Base-by-base conservation (phyloP, 2,329 filamentous ascomycete species). In the Paecilomyces formosus region DNA sequence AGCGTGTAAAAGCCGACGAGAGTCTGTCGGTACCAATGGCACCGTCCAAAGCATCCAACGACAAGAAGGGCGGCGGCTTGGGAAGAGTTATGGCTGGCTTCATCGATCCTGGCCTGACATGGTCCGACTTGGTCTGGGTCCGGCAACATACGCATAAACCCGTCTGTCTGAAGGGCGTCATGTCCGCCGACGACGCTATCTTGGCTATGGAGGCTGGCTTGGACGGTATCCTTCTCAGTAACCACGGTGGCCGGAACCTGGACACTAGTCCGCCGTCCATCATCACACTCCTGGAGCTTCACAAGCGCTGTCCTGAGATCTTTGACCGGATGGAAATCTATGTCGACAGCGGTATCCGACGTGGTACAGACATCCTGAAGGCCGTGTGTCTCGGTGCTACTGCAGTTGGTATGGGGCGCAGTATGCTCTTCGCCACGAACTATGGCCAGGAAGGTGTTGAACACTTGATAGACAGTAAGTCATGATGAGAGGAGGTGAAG, bases 131-230 rank as follows among this genome's bases (percentile, higher is more conserved):
- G 8, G 68, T 70, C 21, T 85, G 82, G 82, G 76, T 85, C 3
- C 72, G 77, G 45, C 64, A 74, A 56, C 73, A 78, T 58, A 76
- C 76, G 0, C 69, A 76, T 18, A 72, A 83, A 6, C 81, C 81
- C 0, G 74, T 85, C n/a, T 78, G 84, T 55, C 61, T 85, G 28
- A 85, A 85, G 66, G 82, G 82, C 0, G 76, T 85, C 2, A 82
- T 84, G 73, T 79, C 74, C 21, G 81, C 81, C 0, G 80, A 81
- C 28, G 82, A 86, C 64, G 82, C 83, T 0, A 75, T 74, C 13
- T 64, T 76, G 39, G 82, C 83, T 0, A 75, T 80, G 57, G 69
- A 79, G 52, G 69, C 75, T 57, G 81, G 81, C 0, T 73, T 81
- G 54, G 77, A 83, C 58, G 82, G 82, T 0, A 81, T 85, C 53